A percentile compares a stretch with the other conserved stretches of the same genome.
Conservation (phyloP, 2,329 filamentous ascomycete genomes). For the Colletotrichum sidae region DNA sequence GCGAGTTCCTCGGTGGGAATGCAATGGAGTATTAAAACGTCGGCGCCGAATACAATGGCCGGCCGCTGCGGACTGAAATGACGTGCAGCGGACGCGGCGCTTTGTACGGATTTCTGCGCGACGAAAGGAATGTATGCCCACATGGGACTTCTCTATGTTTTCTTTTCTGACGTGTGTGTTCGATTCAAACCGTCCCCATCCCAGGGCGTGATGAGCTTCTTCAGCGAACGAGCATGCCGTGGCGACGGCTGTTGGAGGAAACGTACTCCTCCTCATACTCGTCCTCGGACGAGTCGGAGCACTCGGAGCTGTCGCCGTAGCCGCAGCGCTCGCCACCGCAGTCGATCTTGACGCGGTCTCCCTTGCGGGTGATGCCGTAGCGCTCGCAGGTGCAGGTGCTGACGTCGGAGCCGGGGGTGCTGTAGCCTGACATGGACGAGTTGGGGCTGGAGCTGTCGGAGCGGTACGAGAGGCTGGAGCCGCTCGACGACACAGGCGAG, state of each 20-base stretch:
- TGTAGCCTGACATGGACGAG: conserved; percentile 81
- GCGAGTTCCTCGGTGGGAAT: conserved; percentile 34
- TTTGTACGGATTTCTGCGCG: conserved; percentile 23
- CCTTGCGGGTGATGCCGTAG: conserved; percentile 94
- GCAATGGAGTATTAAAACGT: conserved; percentile 34
- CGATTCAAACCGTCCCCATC: conserved; percentile 21
- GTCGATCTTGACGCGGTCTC: conserved; percentile 95
- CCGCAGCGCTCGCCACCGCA: conserved; percentile 91
- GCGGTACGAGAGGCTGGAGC: conserved; percentile 77
- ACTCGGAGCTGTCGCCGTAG: conserved; percentile 78
- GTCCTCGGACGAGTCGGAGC: conserved; percentile 71
- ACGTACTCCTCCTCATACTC: conserved; percentile 61
- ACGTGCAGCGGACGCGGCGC: background rate
- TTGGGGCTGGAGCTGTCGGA: conserved; percentile 80
- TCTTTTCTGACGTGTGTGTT: conserved; percentile 11
- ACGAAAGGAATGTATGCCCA: conserved; percentile 50
- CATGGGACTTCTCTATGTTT: conserved; percentile 33
- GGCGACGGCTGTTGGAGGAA: conserved; percentile 67
- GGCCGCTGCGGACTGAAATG: conserved; percentile 6
- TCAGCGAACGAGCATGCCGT: conserved; percentile 70
- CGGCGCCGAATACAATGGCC: conserved; percentile 15
- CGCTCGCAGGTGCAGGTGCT: conserved; percentile 92
- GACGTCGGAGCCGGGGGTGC: conserved; percentile 81
- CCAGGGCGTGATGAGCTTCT: conserved; percentile 20
- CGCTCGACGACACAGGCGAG: conserved; percentile 73